phyloP scores from a whole-genome alignment of 2,329 filamentous ascomycete species.

The Pezicula carpinea region DNA sequence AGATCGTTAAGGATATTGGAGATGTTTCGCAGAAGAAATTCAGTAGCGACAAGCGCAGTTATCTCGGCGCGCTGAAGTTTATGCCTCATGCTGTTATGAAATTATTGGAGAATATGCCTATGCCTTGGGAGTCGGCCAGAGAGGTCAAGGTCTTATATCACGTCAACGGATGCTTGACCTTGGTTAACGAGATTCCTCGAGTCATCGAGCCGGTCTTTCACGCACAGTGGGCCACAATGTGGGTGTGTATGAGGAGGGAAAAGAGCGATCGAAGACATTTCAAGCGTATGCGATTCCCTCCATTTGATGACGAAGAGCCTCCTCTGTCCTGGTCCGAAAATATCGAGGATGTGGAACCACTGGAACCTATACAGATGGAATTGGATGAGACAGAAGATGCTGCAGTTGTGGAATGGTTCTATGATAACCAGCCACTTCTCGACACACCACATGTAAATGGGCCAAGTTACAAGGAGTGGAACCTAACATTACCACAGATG shows the following conservation, averaged over 20 bases:
- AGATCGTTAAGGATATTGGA: conserved; percentile 97
- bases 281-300: conserved; percentile 98
- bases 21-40: conserved; percentile 99
- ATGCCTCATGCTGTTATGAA: conserved; percentile 99
- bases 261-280: conserved; percentile 95
- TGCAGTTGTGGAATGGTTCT: conserved; percentile 94
- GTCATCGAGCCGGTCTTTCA: conserved; percentile 98
- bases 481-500: conserved; percentile 90
- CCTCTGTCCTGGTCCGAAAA: conserved; percentile 98
- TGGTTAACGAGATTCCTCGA: conserved; percentile 93
- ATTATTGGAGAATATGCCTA: conserved; percentile 97
- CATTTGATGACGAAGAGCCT: conserved; percentile 97
- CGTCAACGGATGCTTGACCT: conserved; percentile 92
- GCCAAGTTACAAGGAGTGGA: conserved; percentile 95
- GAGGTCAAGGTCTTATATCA: conserved; percentile 99
- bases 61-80: conserved; percentile 94
- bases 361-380: conserved; percentile 98
- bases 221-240: conserved; percentile 99
- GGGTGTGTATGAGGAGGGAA: conserved; percentile 95
- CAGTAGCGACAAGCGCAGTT: conserved; percentile 96
- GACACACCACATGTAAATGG: conserved; percentile 95
- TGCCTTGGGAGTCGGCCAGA: conserved; percentile 96
- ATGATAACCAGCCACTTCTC: conserved; percentile 84
- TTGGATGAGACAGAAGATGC: conserved; percentile 90
- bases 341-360: conserved; percentile 94